Evolutionary conservation across 1,284 basidiomycete species (phyloP).

Genomic region (Malassezia vespertilionis): DNA sequence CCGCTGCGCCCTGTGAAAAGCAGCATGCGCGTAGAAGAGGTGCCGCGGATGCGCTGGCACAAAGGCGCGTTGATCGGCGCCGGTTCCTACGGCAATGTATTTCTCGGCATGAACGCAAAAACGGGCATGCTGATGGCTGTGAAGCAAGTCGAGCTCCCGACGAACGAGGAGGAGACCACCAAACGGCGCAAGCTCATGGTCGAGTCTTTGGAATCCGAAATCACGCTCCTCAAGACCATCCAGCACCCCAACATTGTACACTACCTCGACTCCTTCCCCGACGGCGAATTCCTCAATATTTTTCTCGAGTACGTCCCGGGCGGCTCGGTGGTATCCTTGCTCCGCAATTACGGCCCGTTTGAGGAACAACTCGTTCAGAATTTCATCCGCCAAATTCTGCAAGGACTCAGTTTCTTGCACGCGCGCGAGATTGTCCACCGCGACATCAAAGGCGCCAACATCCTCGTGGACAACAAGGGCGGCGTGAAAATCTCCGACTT

Average conservation of each 20-base stretch:
- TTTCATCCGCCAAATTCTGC: conserved; percentile 85
- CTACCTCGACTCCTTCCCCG: conserved; percentile 56
- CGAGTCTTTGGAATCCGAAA: conserved; percentile 85
- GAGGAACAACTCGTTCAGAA: conserved; percentile 88
- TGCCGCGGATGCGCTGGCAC: conserved; percentile 80
- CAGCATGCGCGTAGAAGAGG: not conserved
- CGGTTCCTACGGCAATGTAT: conserved; percentile 53
- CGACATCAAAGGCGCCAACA: conserved; percentile 97
- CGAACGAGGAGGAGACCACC: conserved; percentile 72
- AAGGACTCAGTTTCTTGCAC: conserved; percentile 84
- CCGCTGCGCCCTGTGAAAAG: not conserved
- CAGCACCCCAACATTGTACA: conserved; percentile 97
- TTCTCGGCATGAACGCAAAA: conserved; percentile 91
- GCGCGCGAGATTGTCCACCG: conserved; percentile 91
- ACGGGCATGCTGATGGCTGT: conserved; percentile 95
- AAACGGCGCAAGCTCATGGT: conserved; percentile 92
- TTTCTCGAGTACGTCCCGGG: conserved; percentile 98
- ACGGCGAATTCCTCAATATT: conserved; percentile 67
- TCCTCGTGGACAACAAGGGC: conserved; percentile 95
- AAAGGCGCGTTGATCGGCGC: conserved; percentile 95
- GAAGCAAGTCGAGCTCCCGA: conserved; percentile 92
- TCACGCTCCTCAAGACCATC: conserved; percentile 84
- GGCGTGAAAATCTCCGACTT: conserved; percentile 98
- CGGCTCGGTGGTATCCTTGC: conserved; percentile 81
- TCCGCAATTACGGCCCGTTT: conserved; percentile 90